Evolutionary conservation across 148 eudicot genomes (phyloP).

Genomic region (Vaccinium myrtillus): DNA sequence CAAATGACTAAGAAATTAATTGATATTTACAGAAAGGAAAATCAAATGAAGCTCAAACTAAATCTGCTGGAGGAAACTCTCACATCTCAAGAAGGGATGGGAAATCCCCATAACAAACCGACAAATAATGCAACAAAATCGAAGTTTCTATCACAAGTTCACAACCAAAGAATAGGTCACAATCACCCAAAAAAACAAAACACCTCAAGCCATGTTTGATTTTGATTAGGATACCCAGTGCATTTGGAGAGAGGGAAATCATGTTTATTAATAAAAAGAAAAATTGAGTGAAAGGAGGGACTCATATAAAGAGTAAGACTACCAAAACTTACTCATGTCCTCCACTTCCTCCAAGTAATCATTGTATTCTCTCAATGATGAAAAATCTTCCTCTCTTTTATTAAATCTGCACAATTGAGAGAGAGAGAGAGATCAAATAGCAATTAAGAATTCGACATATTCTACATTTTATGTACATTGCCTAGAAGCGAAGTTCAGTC

Average conservation of each 20-base stretch:
- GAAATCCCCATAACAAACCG: neutral
- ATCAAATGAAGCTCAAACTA: constrained; percentile 9
- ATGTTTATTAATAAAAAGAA: neutral
- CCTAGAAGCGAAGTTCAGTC: neutral
- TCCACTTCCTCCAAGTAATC: constrained; percentile 96
- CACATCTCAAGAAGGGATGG: neutral
- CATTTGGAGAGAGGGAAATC: neutral
- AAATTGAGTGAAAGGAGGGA: neutral
- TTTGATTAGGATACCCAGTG: neutral
- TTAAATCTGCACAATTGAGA: constrained; percentile 49
- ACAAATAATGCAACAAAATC: neutral
- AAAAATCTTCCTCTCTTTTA: constrained; percentile 87
- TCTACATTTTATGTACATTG: neutral
- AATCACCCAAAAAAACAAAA: neutral
- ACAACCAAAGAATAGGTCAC: neutral
- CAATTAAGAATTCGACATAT: neutral
- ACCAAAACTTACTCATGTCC: constrained; percentile 72
- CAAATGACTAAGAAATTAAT: neutral
- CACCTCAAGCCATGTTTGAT: neutral
- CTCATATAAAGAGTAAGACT: neutral
- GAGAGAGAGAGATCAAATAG: neutral
- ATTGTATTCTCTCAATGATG: constrained; percentile 80
- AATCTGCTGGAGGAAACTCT: neutral
- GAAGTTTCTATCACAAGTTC: neutral
- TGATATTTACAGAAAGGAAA: neutral